phyloP scores from a whole-genome alignment of 2,329 filamentous ascomycete genomes.

The Simplicillium aogashimaense region DNA sequence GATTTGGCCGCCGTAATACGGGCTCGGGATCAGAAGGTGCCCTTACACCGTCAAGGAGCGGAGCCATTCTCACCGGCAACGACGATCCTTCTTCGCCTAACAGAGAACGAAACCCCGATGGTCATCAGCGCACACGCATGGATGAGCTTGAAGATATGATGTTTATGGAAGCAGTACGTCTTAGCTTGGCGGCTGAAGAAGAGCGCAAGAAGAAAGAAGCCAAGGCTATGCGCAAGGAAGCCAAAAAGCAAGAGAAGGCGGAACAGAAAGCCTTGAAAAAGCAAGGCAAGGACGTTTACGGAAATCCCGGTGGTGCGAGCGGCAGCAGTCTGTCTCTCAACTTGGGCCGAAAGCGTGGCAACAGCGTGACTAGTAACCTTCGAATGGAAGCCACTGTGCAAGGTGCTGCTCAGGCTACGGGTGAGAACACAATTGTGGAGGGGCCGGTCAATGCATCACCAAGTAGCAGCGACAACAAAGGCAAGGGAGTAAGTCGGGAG shows the following conservation, averaged over 20 bases:
- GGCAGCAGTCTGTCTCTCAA: slow-evolving; percentile 56
- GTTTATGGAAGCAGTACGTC: slow-evolving; percentile 91
- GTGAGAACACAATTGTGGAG: slow-evolving; percentile 9
- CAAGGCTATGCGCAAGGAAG: slow-evolving; percentile 52
- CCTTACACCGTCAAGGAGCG: slow-evolving; percentile 13
- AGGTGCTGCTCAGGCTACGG: slow-evolving; percentile 24
- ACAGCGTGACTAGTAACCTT: slow-evolving; percentile 50
- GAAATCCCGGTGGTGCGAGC: slow-evolving; percentile 35
- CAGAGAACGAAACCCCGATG: slow-evolving; percentile 12
- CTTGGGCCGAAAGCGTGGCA: slow-evolving; percentile 47
- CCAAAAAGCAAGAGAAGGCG: slow-evolving; percentile 77
- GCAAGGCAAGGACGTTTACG: slow-evolving; percentile 26
- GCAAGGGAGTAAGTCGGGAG: slow-evolving; percentile 57
- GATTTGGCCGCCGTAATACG: slow-evolving; percentile 48
- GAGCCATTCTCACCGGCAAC: slow-evolving; percentile 7
- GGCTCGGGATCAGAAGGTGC: slow-evolving; percentile 10
- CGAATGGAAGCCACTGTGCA: slow-evolving; percentile 45
- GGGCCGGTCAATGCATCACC: slow-evolving; percentile 13
- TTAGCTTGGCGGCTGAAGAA: slow-evolving; percentile 87
- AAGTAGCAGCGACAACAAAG: slow-evolving; percentile 41
- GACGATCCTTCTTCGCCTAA: slow-evolving; percentile 14
- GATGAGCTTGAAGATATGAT: slow-evolving; percentile 96
- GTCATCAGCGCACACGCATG: slow-evolving; percentile 42
- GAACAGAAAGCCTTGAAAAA: slow-evolving; percentile 71
- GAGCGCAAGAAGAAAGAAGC: slow-evolving; percentile 75